These are phyloP conservation scores for Wallacemonas collosoma DNA, from an alignment of 208 protist species.

Conservation along the genomic window DNA sequence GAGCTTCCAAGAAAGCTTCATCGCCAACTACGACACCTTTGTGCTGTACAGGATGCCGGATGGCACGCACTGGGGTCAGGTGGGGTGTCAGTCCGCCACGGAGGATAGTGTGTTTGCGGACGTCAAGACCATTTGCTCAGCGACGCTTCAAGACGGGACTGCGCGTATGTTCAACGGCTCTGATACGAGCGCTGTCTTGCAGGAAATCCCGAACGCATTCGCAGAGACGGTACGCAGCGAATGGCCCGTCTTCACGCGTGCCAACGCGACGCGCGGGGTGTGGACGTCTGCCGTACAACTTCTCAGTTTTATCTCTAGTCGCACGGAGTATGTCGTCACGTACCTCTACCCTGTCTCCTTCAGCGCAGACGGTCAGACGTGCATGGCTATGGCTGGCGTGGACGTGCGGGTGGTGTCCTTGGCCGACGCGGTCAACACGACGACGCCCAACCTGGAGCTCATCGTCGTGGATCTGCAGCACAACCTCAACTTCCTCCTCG, in stretches of 20 bases:
- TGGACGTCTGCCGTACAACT: slow-evolving; percentile 28
- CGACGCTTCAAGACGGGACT: slow-evolving; percentile 12
- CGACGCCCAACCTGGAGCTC: slow-evolving; percentile 43
- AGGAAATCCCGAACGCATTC: slow-evolving; percentile 4
- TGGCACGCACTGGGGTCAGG: slow-evolving; percentile 38
- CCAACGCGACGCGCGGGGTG: slow-evolving; percentile 26
- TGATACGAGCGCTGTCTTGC: slow-evolving; percentile 17
- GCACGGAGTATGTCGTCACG: slow-evolving; percentile 28
- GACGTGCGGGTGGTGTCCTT: slow-evolving; percentile 41
- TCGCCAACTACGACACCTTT: slow-evolving; percentile 36
- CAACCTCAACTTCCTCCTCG: slow-evolving; percentile 46
- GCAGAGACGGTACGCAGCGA: slow-evolving; percentile 10
- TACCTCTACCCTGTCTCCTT: slow-evolving; percentile 41
- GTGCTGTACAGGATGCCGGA: slow-evolving; percentile 36
- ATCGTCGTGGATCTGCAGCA: slow-evolving; percentile 38
- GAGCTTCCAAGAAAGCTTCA: slow-evolving; percentile 35
- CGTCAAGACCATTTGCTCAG: slow-evolving; percentile 19
- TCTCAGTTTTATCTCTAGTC: slow-evolving; percentile 23
- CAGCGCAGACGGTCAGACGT: slow-evolving; percentile 19
- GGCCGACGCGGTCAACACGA: slow-evolving; percentile 28
- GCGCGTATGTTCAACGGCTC: slow-evolving; percentile 15
- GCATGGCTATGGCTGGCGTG: slow-evolving; percentile 34
- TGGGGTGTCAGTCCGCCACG: slow-evolving; percentile 30
- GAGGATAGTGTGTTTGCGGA: slow-evolving; percentile 7
- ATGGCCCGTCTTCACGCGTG: slow-evolving; percentile 10